phyloP scores from a whole-genome alignment of 148 eudicot species.

The Beta vulgaris region DNA sequence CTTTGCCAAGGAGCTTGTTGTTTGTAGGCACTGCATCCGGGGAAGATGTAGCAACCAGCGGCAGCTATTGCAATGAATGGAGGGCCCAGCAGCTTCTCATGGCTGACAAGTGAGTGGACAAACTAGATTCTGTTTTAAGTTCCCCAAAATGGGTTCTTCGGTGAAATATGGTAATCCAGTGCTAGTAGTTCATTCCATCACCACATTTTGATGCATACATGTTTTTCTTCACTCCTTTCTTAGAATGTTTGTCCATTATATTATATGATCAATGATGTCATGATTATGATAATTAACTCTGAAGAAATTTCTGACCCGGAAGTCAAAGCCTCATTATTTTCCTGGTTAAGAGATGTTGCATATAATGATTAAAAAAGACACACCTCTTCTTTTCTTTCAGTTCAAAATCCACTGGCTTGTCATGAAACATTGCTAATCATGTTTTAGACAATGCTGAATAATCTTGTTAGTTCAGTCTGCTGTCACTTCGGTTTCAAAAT shows the following conservation, averaged over 20 bases:
- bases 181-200: not conserved
- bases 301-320: not conserved
- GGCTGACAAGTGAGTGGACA: slow-evolving; percentile 26
- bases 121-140: not conserved
- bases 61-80: slow-evolving; percentile 2
- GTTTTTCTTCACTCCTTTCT: not conserved
- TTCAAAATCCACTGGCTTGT: no score
- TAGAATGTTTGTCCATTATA: not conserved
- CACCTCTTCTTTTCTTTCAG: not conserved
- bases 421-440: no score
- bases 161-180: not conserved
- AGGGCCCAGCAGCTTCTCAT: slow-evolving; percentile 1
- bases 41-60: slow-evolving; percentile 15
- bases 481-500: not conserved
- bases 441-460: no score
- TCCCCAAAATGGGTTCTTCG: not conserved
- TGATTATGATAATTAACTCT: not conserved
- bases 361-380: not conserved
- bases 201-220: not conserved
- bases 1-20: not conserved
- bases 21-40: not conserved
- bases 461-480: no score
- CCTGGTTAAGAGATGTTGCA: not conserved
- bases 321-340: not conserved
- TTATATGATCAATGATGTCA: not conserved